These are phyloP conservation scores for Trypanosoma avium DNA, from an alignment of 208 protist species.

Conservation along the genomic window DNA sequence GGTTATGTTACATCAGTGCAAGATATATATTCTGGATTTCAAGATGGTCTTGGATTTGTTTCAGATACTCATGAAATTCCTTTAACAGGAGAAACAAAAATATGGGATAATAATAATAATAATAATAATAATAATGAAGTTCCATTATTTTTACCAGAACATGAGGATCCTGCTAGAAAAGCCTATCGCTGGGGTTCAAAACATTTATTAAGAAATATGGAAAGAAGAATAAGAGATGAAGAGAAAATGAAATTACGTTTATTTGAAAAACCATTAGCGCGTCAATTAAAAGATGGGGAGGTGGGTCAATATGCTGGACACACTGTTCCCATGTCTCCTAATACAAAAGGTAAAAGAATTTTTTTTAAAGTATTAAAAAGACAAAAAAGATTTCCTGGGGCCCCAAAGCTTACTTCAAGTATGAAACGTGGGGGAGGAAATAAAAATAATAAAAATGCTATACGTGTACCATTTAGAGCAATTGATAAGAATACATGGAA, in stretches of 20 bases:
- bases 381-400: conserved; percentile 60
- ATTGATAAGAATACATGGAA: conserved; percentile 85
- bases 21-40: conserved; percentile 80
- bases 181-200: conserved; percentile 59
- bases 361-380: conserved; percentile 74
- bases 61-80: conserved; percentile 37
- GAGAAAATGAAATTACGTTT: conserved; percentile 46
- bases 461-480: conserved; percentile 50
- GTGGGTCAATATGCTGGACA: conserved; percentile 69
- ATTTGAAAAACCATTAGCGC: conserved; percentile 71
- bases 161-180: conserved; percentile 53
- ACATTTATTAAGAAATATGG: conserved; percentile 75
- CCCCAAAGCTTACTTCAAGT: conserved; percentile 43
- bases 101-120: conserved; percentile 40
- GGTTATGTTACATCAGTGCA: conserved; percentile 79
- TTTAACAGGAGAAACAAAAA: conserved; percentile 36
- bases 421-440: conserved; percentile 35
- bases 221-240: conserved; percentile 48
- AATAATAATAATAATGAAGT: conserved; percentile 23
- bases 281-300: conserved; percentile 61
- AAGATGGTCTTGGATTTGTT: conserved; percentile 76
- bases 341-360: conserved; percentile 54
- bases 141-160: conserved; percentile 56
- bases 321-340: conserved; percentile 77
- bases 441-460: conserved; percentile 10